Base-by-base conservation (phyloP, 768 basidiomycete genomes). In the Russula dissimulans region DNA sequence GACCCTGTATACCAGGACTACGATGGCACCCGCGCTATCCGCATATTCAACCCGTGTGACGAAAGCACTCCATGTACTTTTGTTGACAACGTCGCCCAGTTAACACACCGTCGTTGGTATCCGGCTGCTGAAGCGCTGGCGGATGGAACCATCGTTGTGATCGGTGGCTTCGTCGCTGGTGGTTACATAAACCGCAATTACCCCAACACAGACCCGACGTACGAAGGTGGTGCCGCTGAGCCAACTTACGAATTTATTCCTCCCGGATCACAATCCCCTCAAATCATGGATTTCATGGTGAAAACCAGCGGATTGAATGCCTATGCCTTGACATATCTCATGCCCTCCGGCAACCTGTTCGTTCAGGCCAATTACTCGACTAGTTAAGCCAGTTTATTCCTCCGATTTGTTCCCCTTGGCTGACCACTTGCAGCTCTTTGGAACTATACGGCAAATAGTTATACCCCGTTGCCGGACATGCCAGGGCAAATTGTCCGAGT, bases 241-340 rank as follows among this genome's bases (percentile, higher is more conserved):
- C 86, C 87, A 32, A 89, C 89, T 0, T 87, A 80, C 68, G 91
- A 93, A 74, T 89, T 91, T 71, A 94, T 79, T 72, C 92, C 92
- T 15, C 76, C 81, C 6, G 80, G 76, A 36, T 78, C 79, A 12
- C 67, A 58, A 31, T 68, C 72, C 10, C 79, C 80, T 3, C 76
- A 78, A 59, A 70, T 75, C 29, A 85, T 86, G 80, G 71, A 81
- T 7, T 91, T 91, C 76, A 77, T 91, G 76, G 72, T 79, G 61
- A 73, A 78, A 17, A 88, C 89, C 0, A 87, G 85, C 26, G 89
- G 89, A 45, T 77, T 91, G 44, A 91, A 91, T 70, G 76, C 87
- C 0, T 91, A 90, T 65, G 81, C 86, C 0, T 86, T 85, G 66
- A 78, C 85, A 9, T 90, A 77, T 76, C 77, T 91, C 50, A 81